These are phyloP conservation scores for Porodaedalea pini DNA, from an alignment of 1,284 basidiomycete species.

Conservation along the genomic window DNA sequence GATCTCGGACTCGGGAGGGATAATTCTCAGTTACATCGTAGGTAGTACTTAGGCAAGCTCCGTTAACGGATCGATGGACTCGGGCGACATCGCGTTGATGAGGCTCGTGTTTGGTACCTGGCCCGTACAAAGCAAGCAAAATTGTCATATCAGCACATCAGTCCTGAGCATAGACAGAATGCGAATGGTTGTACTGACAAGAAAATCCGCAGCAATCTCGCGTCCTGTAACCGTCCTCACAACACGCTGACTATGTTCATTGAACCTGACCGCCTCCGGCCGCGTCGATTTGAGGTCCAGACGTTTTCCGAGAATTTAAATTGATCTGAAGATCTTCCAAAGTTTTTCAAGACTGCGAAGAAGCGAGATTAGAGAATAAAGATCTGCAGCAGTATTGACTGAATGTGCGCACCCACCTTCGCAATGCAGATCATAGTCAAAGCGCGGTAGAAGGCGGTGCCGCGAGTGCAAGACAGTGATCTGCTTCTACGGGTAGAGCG, in stretches of 20 bases:
- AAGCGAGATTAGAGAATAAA: not conserved
- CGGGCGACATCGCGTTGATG: conserved; percentile 47
- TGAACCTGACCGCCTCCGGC: conserved; percentile 26
- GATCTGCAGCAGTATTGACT: not conserved
- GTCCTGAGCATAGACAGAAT: not conserved
- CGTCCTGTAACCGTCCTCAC: conserved; percentile 56
- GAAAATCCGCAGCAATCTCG: conserved; percentile 57
- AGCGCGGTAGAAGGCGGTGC: conserved; percentile 53
- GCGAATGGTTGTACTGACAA: conserved; percentile 41
- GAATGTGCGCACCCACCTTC: conserved; percentile 40
- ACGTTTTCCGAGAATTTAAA: conserved; percentile 52
- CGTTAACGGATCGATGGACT: conserved; percentile 45
- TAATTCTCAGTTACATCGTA: conserved; percentile 54
- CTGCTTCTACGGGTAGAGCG: conserved; percentile 51
- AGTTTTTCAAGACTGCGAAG: conserved; percentile 35
- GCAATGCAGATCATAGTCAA: conserved; percentile 53
- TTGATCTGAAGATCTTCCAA: conserved; percentile 42
- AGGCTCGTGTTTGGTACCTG: conserved; percentile 68
- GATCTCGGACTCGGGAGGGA: conserved; percentile 23
- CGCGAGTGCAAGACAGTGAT: conserved; percentile 72
- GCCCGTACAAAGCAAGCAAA: conserved; percentile 73
- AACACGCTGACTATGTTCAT: conserved; percentile 34
- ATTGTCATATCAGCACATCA: not conserved
- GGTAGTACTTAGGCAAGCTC: conserved; percentile 53
- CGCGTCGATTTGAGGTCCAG: conserved; percentile 44